A percentile compares a stretch with the other conserved stretches of the same genome.
These are phyloP conservation scores for Triticum aestivum DNA, from an alignment of 176 grass and related monocot species.

Conservation along the genomic window IWGSC_CS_RefSeq_v2.1 NC_057804.1:656725303-656725802, in stretches of 20 bases:
- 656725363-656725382: conserved; percentile 74
- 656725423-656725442: conserved; percentile 68
- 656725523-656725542: conserved; percentile 50
- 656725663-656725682: conserved; percentile 62
- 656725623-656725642: conserved; percentile 75
- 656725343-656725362: conserved; percentile 93
- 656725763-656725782: conserved; percentile 78
- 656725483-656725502: conserved; percentile 50
- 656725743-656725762: conserved; percentile 40
- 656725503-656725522: conserved; percentile 43
- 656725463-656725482: conserved; percentile 88
- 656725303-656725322: conserved; percentile 91
- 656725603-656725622: conserved; percentile 58
- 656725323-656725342: conserved; percentile 74
- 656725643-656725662: conserved; percentile 57
- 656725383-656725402: conserved; percentile 67
- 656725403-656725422: conserved; percentile 93
- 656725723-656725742: conserved; percentile 45
- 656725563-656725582: conserved; percentile 40
- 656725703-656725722: conserved; percentile 49
- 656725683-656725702: conserved; percentile 45
- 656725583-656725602: conserved; percentile 30
- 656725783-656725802: conserved; percentile 47
- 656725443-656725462: conserved; percentile 75
- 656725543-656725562: conserved; percentile 35